Conservation (phyloP, 2,329 filamentous ascomycete species). For the Penicillium hesseltinei region DNA sequence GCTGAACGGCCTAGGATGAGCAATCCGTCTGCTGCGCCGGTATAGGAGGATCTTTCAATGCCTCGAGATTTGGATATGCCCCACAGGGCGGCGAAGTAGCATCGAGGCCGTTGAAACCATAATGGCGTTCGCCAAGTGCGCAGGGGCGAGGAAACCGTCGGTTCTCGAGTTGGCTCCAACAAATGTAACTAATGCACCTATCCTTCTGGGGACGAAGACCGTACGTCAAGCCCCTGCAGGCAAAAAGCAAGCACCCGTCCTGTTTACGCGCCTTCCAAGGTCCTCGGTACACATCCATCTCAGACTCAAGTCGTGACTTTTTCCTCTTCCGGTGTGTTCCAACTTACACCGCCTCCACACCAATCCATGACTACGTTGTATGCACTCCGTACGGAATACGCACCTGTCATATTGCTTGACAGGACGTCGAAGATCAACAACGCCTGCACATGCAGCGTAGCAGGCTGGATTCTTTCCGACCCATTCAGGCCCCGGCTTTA, state of each 20-base stretch:
- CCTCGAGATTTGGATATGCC: not conserved
- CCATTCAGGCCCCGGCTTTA: not conserved
- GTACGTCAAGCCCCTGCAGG: constrained; percentile 2
- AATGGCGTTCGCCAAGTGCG: not conserved
- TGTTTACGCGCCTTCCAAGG: not conserved
- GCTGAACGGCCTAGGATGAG: constrained; percentile 8
- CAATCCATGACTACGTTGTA: not conserved
- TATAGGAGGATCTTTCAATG: not conserved
- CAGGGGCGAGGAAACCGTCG: not conserved
- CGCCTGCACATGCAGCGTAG: constrained; percentile 2
- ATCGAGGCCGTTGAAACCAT: not conserved
- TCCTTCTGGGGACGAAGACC: not conserved
- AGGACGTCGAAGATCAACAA: not conserved
- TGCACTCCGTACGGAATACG: not conserved
- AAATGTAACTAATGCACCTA: not conserved
- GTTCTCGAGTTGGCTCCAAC: not conserved
- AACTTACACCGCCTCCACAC: not conserved
- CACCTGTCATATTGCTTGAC: not conserved
- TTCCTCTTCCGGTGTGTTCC: not conserved
- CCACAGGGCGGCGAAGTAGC: not conserved
- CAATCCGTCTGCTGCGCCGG: constrained; percentile 10
- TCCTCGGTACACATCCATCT: not conserved
- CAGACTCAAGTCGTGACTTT: not conserved
- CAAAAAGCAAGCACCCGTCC: not conserved
- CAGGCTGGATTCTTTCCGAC: not conserved